Evolutionary conservation across 2,329 filamentous ascomycete species (phyloP), one percentile per base, ranked within the genome.

Genomic region (Fusarium phyllophilum): DNA sequence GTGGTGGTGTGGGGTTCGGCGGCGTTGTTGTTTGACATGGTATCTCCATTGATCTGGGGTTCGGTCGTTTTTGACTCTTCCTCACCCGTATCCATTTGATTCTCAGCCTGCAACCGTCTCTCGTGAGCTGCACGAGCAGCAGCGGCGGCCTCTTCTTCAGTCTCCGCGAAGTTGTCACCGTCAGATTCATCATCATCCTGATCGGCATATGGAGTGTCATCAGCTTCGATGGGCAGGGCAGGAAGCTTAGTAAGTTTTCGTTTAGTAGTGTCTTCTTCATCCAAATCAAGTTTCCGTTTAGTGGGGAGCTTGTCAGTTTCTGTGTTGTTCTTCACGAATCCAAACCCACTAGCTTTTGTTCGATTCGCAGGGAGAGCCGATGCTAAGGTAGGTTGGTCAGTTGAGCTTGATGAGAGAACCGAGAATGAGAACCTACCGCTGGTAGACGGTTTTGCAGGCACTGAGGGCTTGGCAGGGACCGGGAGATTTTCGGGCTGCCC

Each of bases 221-320:
- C 89, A 70, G 87, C 88, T 79, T 92, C 89, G 61, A 93, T 86
- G 61, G 92, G 89, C 67, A 94, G 90, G 74, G 92, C 92, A 66
- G 96, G 95, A 69, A 99, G 90, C 84, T 95, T 96, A 80, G 94
- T 94, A 74, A 99, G 89, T 85, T 97, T 98, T 81, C 95, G 93
- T 79, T 93, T 91, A 5, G 92, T 93, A 38, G 91, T 92, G 78
- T 97, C 94, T 78, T 98, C 96, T 79, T 98, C 96, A 69, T 93
- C 95, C 77, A 98, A 91, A 76, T 95, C 91, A 29, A 97, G 86
- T 69, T 93, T 94, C 75, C 92, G 92, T 79, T 94, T 94, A 26
- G 89, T 86, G 8, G 89, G 86, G 8, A 88, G 82, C 78, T 93
- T 94, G 58, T 94, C 92, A 29, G 82, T 82, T 60, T 94, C 94